A percentile compares a stretch with the other conserved stretches of the same genome.
phyloP scores from a whole-genome alignment of 257 asterid genomes.

The Solanum chaucha region DNA sequence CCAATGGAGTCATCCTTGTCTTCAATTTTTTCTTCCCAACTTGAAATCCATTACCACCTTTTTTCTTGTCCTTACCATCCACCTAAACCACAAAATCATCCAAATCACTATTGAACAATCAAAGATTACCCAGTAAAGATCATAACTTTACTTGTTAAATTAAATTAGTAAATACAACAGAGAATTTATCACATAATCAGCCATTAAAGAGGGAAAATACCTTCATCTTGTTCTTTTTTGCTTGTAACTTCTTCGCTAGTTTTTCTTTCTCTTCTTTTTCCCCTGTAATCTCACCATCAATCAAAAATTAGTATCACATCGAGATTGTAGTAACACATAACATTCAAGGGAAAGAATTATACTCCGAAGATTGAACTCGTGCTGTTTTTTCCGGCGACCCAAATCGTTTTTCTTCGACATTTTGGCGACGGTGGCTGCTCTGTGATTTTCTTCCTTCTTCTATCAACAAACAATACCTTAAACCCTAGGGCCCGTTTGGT shows the following conservation, averaged over 20 bases:
- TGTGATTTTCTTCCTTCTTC: not conserved
- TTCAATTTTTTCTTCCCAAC: conserved; percentile 95
- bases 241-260: conserved; percentile 63
- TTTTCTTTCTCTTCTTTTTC: conserved; percentile 64
- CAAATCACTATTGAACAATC: not conserved
- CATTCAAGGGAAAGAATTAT: not conserved
- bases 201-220: conserved; percentile 12
- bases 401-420: conserved; percentile 99
- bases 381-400: conserved; percentile 63
- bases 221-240: conserved; percentile 92
- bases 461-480: not conserved
- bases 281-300: conserved; percentile 21
- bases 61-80: conserved; percentile 75
- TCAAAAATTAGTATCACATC: not conserved
- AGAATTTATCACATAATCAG: not conserved
- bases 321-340: not conserved
- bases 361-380: conserved; percentile 69
- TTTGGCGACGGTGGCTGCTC: not conserved
- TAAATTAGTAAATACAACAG: not conserved
- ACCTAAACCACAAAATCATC: conserved; percentile 37
- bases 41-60: conserved; percentile 59
- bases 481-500: conserved; percentile 6
- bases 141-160: not conserved
- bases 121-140: not conserved
- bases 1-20: conserved; percentile 72